A percentile compares a stretch with the other conserved stretches of the same genome.
phyloP scores from a whole-genome alignment of 805 yeast species.

The Yarrowia sp. region DNA sequence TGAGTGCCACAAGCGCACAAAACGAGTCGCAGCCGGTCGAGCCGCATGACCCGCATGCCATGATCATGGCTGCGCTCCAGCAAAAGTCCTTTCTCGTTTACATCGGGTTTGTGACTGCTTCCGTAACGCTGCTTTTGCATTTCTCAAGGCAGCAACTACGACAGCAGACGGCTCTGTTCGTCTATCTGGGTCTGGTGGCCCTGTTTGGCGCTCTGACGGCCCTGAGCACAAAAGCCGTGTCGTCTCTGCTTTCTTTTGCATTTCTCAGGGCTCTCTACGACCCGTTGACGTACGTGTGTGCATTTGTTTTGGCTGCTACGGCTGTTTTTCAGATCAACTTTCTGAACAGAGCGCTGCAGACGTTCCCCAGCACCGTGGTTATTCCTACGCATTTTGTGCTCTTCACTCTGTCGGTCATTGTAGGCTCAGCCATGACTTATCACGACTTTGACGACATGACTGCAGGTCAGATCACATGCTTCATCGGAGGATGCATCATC shows the following conservation, averaged over 20 bases:
- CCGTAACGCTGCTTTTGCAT: background rate
- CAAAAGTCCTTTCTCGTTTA: constrained; percentile 4
- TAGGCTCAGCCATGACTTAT: constrained; percentile 45
- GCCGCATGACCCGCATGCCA: constrained; percentile 1
- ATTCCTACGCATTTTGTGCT: constrained; percentile 51
- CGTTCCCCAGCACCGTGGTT: constrained; percentile 46
- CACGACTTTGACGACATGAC: constrained; percentile 39
- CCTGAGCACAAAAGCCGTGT: constrained; percentile 44
- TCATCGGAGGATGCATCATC: constrained; percentile 5
- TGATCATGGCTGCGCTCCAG: background rate
- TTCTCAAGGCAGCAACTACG: background rate
- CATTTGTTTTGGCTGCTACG: constrained; percentile 36
- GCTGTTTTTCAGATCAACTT: constrained; percentile 44
- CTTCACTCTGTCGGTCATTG: constrained; percentile 45
- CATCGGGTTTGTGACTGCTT: background rate
- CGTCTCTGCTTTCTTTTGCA: constrained; percentile 35
- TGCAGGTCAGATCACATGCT: background rate
- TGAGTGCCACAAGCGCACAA: constrained; percentile 37
- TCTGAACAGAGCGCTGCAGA: constrained; percentile 42
- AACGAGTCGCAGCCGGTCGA: background rate
- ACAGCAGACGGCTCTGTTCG: constrained; percentile 8
- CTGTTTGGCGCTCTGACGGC: constrained; percentile 50
- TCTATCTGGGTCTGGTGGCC: constrained; percentile 40
- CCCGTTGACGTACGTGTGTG: constrained; percentile 36
- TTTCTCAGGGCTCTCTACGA: constrained; percentile 32